Evolutionary conservation across 768 basidiomycete genomes (phyloP).

Genomic region (Kwoniella sp.): DNA sequence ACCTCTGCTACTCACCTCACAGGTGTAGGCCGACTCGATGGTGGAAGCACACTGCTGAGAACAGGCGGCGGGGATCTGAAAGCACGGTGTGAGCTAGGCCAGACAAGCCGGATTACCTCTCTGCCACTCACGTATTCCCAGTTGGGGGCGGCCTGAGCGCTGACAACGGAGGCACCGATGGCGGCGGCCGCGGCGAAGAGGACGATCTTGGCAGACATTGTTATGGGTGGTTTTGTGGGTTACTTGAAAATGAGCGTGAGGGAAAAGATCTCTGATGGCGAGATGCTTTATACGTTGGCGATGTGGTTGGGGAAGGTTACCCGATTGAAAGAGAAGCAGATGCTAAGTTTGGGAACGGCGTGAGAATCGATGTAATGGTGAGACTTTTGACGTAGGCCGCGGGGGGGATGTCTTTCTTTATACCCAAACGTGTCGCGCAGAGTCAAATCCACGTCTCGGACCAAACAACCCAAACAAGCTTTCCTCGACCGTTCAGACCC

Average conservation of each 20-base stretch:
- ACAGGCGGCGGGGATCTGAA: conserved; percentile 43
- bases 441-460: no score
- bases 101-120: neutral
- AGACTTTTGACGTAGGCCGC: neutral
- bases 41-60: conserved; percentile 31
- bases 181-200: conserved; percentile 30
- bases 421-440: no score
- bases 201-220: conserved; percentile 31
- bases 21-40: conserved; percentile 38
- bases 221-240: conserved; percentile 6
- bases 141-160: conserved; percentile 36
- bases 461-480: no score
- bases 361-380: neutral
- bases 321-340: no score
- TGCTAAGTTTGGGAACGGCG: neutral
- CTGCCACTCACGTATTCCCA: conserved; percentile 30
- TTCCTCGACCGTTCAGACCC: no score
- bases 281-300: neutral
- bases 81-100: neutral
- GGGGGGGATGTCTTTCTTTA: neutral
- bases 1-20: conserved; percentile 29
- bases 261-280: neutral
- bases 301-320: no score
- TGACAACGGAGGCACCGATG: conserved; percentile 30
- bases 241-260: neutral